Base-by-base conservation (phyloP, 2,329 filamentous ascomycete genomes). In the Xylaria sp. region DNA sequence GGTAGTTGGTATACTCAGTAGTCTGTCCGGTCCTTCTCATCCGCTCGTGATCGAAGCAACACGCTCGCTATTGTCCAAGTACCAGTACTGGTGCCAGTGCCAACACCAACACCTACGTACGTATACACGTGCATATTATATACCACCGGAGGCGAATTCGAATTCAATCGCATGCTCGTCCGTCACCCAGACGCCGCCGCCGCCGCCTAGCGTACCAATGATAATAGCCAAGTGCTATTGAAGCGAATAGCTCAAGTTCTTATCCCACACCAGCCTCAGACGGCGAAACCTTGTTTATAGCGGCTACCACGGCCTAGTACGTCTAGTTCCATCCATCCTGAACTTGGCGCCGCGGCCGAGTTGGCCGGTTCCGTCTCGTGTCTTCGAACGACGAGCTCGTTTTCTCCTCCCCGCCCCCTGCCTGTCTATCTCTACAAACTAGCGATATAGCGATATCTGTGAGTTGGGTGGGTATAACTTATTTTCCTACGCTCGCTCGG, bases 281-380 rank as follows among this genome's bases (percentile, higher is more conserved):
- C 67, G 62, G 65, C 68, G 54, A 70, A 72, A 72, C 65, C 65
- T 68, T 70, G 52, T 44, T 44, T 61, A 62, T 44, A 71, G 62
- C 62, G 41, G 67, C 62, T 63, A 56, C 63, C 61, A 56, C 64
- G 58, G 58, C 46, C 58, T 65, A 68, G 65, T 57, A 18, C 41
- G 41, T 44, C 41, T 65, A 68, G 64, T 54, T 46, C 41, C 65
- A 67, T 64, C 68, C 48, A 64, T 68, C 68, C 23, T 62, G 58
- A 23, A 66, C 69, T 71, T 72, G 71, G 71, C 68, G 69, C 65
- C 63, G 65, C 66, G 37, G 65, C 58, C 60, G 60, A 64, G 59
- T 51, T 52, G 56, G 52, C 54, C 32, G 66, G 46, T 20, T 54
- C 7, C 63, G 39, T 63, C 56, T 63, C 20, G 37, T 57, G 23